Evolutionary conservation across 208 protist species (phyloP).

Genomic region (Trypanosoma vivax): DNA sequence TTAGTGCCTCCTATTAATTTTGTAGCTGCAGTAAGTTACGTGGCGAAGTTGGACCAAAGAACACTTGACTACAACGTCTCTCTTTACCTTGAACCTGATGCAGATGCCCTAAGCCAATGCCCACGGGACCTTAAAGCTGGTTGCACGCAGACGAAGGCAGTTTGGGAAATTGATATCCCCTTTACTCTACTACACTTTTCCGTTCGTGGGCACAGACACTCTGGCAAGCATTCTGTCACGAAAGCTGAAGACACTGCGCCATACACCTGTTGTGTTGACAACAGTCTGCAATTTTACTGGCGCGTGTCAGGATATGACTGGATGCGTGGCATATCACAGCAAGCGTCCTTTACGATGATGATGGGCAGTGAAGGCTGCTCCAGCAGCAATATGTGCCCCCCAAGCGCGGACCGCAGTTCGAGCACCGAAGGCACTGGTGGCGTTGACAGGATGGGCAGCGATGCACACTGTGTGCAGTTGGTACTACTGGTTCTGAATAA

Average conservation of each 20-base stretch:
- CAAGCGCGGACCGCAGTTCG: neutral
- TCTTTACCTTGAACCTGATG: too few relatives aligned
- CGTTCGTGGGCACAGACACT: neutral
- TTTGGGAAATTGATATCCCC: constrained; percentile 12
- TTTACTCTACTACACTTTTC: constrained; percentile 16
- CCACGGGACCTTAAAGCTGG: too few relatives aligned
- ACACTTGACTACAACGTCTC: too few relatives aligned
- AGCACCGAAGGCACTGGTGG: neutral
- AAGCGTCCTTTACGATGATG: constrained; percentile 10
- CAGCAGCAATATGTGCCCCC: neutral
- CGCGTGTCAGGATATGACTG: constrained; percentile 4
- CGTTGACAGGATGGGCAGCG: neutral
- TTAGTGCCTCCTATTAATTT: constrained; percentile 1
- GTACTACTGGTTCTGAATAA: constrained; percentile 12
- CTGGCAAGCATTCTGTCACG: neutral
- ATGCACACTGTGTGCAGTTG: neutral
- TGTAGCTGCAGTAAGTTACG: constrained; percentile 9
- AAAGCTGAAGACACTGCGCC: neutral
- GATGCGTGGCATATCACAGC: constrained; percentile 6
- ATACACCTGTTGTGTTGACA: neutral
- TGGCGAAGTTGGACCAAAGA: constrained; percentile 5
- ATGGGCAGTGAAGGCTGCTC: neutral
- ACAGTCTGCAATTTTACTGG: constrained; percentile 12
- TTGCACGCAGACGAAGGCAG: neutral
- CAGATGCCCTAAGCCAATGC: too few relatives aligned